A percentile compares a stretch with the other conserved stretches of the same genome.
These are phyloP conservation scores for Pleurotus tuoliensis DNA, from an alignment of 768 basidiomycete genomes.

Conservation along the genomic window DNA sequence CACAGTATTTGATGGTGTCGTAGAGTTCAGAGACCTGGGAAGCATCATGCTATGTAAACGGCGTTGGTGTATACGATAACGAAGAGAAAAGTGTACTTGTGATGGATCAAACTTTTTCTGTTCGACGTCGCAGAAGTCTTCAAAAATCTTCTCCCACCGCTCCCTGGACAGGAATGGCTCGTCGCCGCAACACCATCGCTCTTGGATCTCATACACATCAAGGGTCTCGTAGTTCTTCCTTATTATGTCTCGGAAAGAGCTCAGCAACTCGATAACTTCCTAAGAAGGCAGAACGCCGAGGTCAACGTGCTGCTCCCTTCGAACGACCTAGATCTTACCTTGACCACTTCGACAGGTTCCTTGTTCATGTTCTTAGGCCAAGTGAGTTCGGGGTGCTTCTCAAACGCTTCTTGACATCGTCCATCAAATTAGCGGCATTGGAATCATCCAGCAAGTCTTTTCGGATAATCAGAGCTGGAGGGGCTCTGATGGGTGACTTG, in stretches of 20 bases:
- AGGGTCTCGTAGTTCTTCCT: slow-evolving; percentile 83
- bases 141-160: slow-evolving; percentile 94
- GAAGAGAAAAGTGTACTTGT: slow-evolving; percentile 47
- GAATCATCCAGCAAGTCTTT: slow-evolving; percentile 98
- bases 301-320: not conserved
- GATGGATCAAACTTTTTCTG: slow-evolving; percentile 99
- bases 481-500: slow-evolving; percentile 33
- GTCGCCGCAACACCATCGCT: slow-evolving; percentile 96
- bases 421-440: slow-evolving; percentile 97
- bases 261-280: slow-evolving; percentile 94
- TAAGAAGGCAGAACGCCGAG: slow-evolving; percentile 23
- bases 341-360: slow-evolving; percentile 95
- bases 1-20: slow-evolving; percentile 96
- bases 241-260: slow-evolving; percentile 88
- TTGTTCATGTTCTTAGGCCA: slow-evolving; percentile 99
- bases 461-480: slow-evolving; percentile 74
- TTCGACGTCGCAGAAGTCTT: slow-evolving; percentile 98
- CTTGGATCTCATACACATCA: slow-evolving; percentile 93
- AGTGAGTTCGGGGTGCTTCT: slow-evolving; percentile 92
- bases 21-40: slow-evolving; percentile 91
- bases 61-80: not conserved
- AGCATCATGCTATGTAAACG: slow-evolving; percentile 1
- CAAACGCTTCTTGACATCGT: slow-evolving; percentile 95
- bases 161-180: slow-evolving; percentile 95
- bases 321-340: slow-evolving; percentile 37